Percentiles rank a stretch among this genome's conserved stretches.
These are phyloP conservation scores for Boechera divaricarpa DNA, from an alignment of 345 rosid genomes.

Conservation along the genomic window DNA sequence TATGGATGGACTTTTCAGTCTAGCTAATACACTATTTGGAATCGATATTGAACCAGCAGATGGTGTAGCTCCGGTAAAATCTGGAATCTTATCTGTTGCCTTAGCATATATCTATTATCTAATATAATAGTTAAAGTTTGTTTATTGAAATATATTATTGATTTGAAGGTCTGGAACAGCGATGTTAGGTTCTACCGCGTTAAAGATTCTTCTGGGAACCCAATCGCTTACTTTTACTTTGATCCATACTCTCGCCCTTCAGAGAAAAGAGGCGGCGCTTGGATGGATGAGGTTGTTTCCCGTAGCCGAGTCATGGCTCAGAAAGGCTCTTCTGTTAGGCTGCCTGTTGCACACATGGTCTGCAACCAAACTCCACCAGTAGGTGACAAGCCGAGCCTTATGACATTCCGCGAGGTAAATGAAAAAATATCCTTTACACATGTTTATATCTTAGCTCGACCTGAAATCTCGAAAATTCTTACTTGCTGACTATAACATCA, in stretches of 20 bases:
- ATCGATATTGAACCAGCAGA: conserved; percentile 77
- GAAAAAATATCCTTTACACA: background rate
- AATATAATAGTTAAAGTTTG: conserved; percentile 42
- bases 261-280: conserved; percentile 88
- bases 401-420: conserved; percentile 91
- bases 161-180: conserved; percentile 79
- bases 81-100: conserved; percentile 24
- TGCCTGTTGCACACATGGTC: conserved; percentile 86
- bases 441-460: background rate
- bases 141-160: conserved; percentile 38
- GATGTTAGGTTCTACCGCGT: conserved; percentile 79
- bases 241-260: conserved; percentile 97
- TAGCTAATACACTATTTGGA: conserved; percentile 75
- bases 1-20: conserved; percentile 85
- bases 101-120: background rate
- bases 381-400: conserved; percentile 90
- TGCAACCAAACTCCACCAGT: conserved; percentile 97
- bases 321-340: conserved; percentile 42
- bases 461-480: background rate
- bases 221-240: conserved; percentile 85
- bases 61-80: conserved; percentile 86
- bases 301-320: conserved; percentile 67
- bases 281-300: conserved; percentile 89
- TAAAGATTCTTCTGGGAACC: conserved; percentile 79
- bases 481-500: conserved; percentile 5